A percentile compares a stretch with the other conserved stretches of the same genome.
These are phyloP conservation scores for Hypocreales sp. DNA, from an alignment of 2,329 filamentous ascomycete genomes.

Conservation along the genomic window DNA sequence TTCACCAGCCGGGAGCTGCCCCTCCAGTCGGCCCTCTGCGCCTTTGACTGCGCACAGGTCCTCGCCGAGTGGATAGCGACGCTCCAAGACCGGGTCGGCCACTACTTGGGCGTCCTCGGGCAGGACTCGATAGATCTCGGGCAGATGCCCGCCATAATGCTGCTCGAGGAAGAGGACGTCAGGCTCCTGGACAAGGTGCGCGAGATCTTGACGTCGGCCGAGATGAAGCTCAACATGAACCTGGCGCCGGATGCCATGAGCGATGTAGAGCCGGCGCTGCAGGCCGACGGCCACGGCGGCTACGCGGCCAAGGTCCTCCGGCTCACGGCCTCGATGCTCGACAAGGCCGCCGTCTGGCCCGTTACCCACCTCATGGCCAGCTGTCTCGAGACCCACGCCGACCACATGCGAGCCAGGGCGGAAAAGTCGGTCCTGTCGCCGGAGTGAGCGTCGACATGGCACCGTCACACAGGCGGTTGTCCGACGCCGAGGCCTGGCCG, in stretches of 20 bases:
- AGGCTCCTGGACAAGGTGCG: conserved; percentile 73
- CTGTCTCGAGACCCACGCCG: conserved; percentile 39
- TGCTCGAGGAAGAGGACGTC: conserved; percentile 82
- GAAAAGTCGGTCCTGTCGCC: conserved; percentile 32
- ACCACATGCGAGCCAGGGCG: conserved; percentile 32
- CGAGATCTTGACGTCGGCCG: conserved; percentile 60
- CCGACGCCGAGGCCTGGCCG: no score
- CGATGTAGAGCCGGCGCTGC: conserved; percentile 34
- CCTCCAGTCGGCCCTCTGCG: conserved; percentile 79
- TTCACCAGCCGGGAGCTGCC: conserved; percentile 73
- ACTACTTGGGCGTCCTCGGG: conserved; percentile 74
- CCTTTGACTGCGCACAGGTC: conserved; percentile 87
- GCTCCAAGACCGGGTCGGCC: conserved; percentile 84
- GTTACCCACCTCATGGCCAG: conserved; percentile 39
- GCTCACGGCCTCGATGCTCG: conserved; percentile 73
- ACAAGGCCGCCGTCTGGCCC: conserved; percentile 85
- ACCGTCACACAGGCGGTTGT: no score
- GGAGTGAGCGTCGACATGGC: no score
- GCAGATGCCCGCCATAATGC: conserved; percentile 74
- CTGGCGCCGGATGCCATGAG: conserved; percentile 30
- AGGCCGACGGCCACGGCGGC: conserved; percentile 48
- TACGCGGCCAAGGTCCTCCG: conserved; percentile 75
- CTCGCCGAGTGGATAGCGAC: conserved; percentile 89
- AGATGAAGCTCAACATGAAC: conserved; percentile 59
- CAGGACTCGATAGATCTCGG: conserved; percentile 64